A percentile compares a stretch with the other conserved stretches of the same genome.
Evolutionary conservation across 1,139 yeast genomes (phyloP).

Genomic region (Hansenula anomala): DNA sequence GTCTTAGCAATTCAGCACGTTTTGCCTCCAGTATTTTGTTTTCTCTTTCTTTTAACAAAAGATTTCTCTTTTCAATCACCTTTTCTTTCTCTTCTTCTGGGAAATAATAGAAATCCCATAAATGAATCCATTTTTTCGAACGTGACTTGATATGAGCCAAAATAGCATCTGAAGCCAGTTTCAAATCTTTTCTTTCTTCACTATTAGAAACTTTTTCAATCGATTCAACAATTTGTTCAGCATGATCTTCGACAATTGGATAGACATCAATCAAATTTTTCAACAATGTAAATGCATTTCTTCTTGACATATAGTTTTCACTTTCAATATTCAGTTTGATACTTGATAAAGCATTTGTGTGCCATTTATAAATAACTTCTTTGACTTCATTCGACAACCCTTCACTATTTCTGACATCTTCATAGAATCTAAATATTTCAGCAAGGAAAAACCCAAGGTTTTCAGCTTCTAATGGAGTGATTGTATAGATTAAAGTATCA

Average conservation of each 20-base stretch:
- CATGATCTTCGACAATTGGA: conserved; percentile 69
- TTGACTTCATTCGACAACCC: conserved; percentile 31
- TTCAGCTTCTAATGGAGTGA: conserved; percentile 77
- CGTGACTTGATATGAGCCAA: conserved; percentile 66
- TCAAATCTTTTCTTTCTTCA: conserved; percentile 78
- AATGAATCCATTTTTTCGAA: conserved; percentile 49
- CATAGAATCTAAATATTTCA: conserved; percentile 45
- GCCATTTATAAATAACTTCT: conserved; percentile 49
- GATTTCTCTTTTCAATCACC: conserved; percentile 21
- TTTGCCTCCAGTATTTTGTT: conserved; percentile 19
- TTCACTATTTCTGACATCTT: conserved; percentile 4
- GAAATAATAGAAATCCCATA: conserved; percentile 53
- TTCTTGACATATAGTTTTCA: conserved; percentile 71
- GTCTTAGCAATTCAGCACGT: conserved; percentile 10
- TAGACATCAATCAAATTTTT: conserved; percentile 61
- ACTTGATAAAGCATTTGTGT: conserved; percentile 36
- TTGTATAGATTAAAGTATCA: conserved; percentile 59
- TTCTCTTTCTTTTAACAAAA: conserved; percentile 21
- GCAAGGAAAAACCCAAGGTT: conserved; percentile 74
- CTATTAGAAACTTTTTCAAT: conserved; percentile 43
- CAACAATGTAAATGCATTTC: conserved; percentile 76
- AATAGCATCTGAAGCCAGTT: conserved; percentile 72
- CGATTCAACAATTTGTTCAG: conserved; percentile 45
- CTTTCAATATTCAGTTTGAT: conserved; percentile 49
- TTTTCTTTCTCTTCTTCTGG: conserved; percentile 28